phyloP scores from a whole-genome alignment of 345 rosid species.

The Gossypium arboreum region DNA sequence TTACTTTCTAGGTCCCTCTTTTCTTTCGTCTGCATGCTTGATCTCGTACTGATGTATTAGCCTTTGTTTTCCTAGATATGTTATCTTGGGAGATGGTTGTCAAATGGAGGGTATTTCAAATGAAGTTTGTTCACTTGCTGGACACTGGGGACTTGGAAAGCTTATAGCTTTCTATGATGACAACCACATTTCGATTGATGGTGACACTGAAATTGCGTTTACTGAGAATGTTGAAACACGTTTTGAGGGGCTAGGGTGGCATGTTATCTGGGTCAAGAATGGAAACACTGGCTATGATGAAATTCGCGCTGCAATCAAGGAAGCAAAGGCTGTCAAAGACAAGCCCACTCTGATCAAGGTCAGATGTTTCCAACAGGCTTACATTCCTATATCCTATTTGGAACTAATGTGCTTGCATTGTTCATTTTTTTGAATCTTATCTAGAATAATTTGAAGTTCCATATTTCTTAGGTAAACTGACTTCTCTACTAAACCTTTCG shows the following conservation, averaged over 20 bases:
- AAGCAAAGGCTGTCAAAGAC: slow-evolving; percentile 94
- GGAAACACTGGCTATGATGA: slow-evolving; percentile 98
- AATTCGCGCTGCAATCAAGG: slow-evolving; percentile 96
- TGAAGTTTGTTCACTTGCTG: slow-evolving; percentile 92
- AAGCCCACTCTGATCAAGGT: slow-evolving; percentile 93
- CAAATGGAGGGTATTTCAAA: slow-evolving; percentile 97
- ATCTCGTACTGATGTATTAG: background rate
- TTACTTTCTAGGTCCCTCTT: background rate
- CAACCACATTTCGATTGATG: slow-evolving; percentile 98
- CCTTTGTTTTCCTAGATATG: slow-evolving; percentile 45
- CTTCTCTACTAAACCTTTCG: background rate
- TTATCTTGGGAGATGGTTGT: slow-evolving; percentile 89
- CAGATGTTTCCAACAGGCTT: slow-evolving; percentile 9
- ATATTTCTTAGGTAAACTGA: background rate
- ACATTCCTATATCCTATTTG: too few species aligned
- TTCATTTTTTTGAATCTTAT: slow-evolving; percentile 60
- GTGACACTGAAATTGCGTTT: slow-evolving; percentile 95
- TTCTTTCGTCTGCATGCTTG: background rate
- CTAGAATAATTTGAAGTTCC: background rate
- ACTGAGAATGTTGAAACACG: slow-evolving; percentile 82
- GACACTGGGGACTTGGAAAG: slow-evolving; percentile 99
- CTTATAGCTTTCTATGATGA: slow-evolving; percentile 97
- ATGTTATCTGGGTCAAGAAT: slow-evolving; percentile 98
- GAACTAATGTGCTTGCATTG: background rate
- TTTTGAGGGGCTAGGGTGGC: slow-evolving; percentile 99